Evolutionary conservation across 1,139 yeast species (phyloP), one percentile per base, ranked within the genome.

Genomic region (Protomyces pachydermus): DNA sequence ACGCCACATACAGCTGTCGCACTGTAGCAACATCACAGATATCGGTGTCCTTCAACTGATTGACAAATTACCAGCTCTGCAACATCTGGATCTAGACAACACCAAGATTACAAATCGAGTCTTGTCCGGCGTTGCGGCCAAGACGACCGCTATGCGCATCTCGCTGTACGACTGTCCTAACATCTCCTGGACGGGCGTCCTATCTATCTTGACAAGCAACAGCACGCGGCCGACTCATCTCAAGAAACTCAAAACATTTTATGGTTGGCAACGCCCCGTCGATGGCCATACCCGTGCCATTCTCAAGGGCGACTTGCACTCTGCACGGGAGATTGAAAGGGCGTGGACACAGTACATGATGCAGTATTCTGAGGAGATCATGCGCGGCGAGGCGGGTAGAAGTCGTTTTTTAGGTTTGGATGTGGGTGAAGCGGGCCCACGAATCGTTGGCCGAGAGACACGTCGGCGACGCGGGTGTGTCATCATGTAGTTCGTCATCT

Each of bases 121-220:
- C 48, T 32, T 35, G 60, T 58, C 42, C 46, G 61, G 39, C 28
- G 20, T 60, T 6, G 58, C 58, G 9, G 54, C 54, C 37, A 53
- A 46, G 14, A 48, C 58, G n/a, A 48, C 38, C 23, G 35, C 28
- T 25, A 55, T 68, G 64, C 51, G 65, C 16, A 23, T 68, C 10
- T 51, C 65, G 18, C 64, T 65, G 16, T 68, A 63, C 32, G 70
- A 68, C 48, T 68, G 70, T 42, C 66, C 67, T 4, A 54, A 65
- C 42, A 55, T 68, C 20, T 54, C 68, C 14, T 68, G 70, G 69
- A 60, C 61, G 14, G 62, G 68, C 20, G 64, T 67, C 23, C 38
- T 61, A 14, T 54, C 54, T 6, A 25, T 67, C 39, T 60, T 68
- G 66, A 57, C 67, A 5, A 56, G 67, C 18, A 68, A 68, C 45